Evolutionary conservation across 345 rosid genomes (phyloP).

Genomic region (Rubroshorea leprosula): DNA sequence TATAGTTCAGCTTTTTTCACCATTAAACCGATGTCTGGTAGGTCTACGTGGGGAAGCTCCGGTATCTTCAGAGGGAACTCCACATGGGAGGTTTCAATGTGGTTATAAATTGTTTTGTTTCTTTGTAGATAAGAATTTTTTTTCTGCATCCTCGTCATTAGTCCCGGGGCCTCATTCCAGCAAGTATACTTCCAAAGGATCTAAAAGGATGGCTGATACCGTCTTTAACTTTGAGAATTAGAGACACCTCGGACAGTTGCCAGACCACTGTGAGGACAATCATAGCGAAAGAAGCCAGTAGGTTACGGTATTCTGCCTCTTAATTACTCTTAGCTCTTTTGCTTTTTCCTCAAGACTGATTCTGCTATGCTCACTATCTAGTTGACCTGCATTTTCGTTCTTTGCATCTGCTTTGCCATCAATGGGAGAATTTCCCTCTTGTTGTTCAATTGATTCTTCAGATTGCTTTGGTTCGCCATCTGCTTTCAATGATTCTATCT

Average conservation of each 20-base stretch:
- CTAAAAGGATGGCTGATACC: constrained; percentile 59
- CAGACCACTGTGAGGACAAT: constrained; percentile 61
- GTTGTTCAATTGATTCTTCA: constrained; percentile 9
- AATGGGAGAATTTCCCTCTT: constrained; percentile 9
- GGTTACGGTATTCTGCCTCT: constrained; percentile 61
- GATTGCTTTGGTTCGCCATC: constrained; percentile 7
- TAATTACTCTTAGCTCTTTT: constrained; percentile 53
- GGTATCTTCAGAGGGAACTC: constrained; percentile 31
- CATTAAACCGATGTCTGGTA: constrained; percentile 31
- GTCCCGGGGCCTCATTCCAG: constrained; percentile 25
- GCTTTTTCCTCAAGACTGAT: constrained; percentile 36
- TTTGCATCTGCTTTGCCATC: constrained; percentile 10
- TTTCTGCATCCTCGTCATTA: constrained; percentile 7
- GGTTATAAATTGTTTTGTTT: constrained; percentile 13
- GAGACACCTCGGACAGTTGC: constrained; percentile 73
- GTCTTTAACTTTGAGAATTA: constrained; percentile 51
- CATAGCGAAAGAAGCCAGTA: constrained; percentile 61
- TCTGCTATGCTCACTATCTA: background rate
- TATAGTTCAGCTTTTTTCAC: constrained; percentile 14
- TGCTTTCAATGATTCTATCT: constrained; percentile 48
- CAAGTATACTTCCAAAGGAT: constrained; percentile 43
- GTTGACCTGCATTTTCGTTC: constrained; percentile 1
- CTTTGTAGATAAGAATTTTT: background rate
- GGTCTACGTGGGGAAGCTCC: constrained; percentile 35
- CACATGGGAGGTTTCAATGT: constrained; percentile 11